Evolutionary conservation across 345 rosid genomes (phyloP).

Genomic region (Cardamine occulta): DNA sequence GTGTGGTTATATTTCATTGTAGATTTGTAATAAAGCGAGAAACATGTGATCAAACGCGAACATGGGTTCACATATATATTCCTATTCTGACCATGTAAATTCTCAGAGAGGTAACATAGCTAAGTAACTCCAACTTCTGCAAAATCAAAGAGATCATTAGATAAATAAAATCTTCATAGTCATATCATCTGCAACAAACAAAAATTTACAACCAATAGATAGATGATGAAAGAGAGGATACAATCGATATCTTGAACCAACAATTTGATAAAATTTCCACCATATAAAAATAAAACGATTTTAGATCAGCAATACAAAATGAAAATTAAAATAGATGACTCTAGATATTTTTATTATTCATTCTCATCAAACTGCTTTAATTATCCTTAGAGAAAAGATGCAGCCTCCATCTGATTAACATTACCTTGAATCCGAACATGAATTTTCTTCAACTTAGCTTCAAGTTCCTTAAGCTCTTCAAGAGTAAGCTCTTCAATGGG

Average conservation of each 20-base stretch:
- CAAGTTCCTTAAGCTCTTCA: slow-evolving; percentile 31
- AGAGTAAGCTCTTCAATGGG: slow-evolving; percentile 37
- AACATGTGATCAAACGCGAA: no score
- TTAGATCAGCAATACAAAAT: no score
- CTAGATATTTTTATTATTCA: not conserved
- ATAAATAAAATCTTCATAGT: not conserved
- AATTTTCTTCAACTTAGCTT: slow-evolving; percentile 11
- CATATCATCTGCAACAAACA: not conserved
- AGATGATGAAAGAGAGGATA: not conserved
- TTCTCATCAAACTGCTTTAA: not conserved
- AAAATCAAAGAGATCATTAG: not conserved
- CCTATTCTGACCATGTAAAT: no score
- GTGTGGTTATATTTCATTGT: no score
- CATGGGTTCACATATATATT: no score
- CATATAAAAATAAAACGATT: no score
- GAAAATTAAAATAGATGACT: not conserved
- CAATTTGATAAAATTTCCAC: no score
- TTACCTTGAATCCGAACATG: slow-evolving; percentile 1
- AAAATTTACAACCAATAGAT: slow-evolving; percentile 15
- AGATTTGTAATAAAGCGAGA: no score
- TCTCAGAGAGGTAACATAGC: no score
- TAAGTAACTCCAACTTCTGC: no score
- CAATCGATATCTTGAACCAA: not conserved
- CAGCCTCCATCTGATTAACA: slow-evolving; percentile 21
- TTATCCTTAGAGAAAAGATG: slow-evolving; percentile 21